Evolutionary conservation across 2,329 filamentous ascomycete genomes (phyloP).

Genomic region (Orbilia quercus): DNA sequence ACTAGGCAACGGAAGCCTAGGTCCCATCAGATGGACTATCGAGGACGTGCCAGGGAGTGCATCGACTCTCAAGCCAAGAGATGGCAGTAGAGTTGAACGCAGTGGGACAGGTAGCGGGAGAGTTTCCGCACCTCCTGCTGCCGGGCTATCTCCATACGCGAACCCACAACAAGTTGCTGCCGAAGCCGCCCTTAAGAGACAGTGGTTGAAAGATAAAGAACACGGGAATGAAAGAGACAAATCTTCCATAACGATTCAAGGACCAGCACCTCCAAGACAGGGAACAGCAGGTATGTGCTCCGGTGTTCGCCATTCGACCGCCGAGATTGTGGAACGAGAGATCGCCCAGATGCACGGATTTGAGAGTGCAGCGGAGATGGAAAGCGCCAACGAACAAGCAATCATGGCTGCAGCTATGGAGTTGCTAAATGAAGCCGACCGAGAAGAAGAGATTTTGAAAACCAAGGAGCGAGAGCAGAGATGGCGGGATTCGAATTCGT

Average conservation of each 20-base stretch:
- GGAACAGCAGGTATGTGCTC: slow-evolving; percentile 77
- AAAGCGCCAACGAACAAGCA: slow-evolving; percentile 86
- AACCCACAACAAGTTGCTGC: slow-evolving; percentile 40
- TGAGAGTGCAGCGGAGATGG: slow-evolving; percentile 84
- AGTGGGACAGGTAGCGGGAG: neutral
- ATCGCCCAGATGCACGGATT: slow-evolving; percentile 77
- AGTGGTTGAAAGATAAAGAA: slow-evolving; percentile 42
- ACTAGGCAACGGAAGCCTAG: slow-evolving; percentile 71
- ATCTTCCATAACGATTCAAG: slow-evolving; percentile 10
- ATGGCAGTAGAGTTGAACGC: slow-evolving; percentile 9
- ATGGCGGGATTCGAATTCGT: slow-evolving; percentile 9
- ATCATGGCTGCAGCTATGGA: slow-evolving; percentile 89
- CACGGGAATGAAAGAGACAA: slow-evolving; percentile 1
- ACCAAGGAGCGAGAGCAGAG: slow-evolving; percentile 21
- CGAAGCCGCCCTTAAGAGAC: slow-evolving; percentile 46
- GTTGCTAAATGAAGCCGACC: slow-evolving; percentile 82
- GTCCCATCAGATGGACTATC: slow-evolving; percentile 58
- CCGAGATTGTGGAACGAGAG: slow-evolving; percentile 72
- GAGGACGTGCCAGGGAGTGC: slow-evolving; percentile 36
- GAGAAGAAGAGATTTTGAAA: slow-evolving; percentile 64
- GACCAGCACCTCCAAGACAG: slow-evolving; percentile 72
- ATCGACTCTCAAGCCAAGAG: slow-evolving; percentile 38
- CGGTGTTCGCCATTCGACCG: slow-evolving; percentile 78
- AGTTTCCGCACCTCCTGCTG: slow-evolving; percentile 18
- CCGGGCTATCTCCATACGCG: slow-evolving; percentile 28